These are phyloP conservation scores for Pelargonium australe DNA, from an alignment of 441 rosid genomes.

Conservation along the genomic window DNA sequence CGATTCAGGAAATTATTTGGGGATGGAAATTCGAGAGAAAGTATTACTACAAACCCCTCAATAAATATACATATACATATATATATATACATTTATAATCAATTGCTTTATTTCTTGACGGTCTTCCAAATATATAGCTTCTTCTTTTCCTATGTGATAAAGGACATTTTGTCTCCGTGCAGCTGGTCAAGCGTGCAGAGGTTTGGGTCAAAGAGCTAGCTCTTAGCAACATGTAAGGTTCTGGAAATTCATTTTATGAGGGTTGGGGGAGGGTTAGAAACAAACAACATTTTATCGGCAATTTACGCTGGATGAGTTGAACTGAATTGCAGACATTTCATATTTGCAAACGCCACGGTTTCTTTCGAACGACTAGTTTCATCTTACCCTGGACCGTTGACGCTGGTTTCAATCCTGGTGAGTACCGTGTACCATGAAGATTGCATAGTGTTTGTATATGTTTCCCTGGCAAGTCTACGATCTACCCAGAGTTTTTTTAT, in stretches of 20 bases:
- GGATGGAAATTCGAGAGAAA: conserved; percentile 75
- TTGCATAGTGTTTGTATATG: no score
- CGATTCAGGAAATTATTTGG: conserved; percentile 62
- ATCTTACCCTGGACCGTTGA: conserved; percentile 72
- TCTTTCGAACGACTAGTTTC: conserved; percentile 58
- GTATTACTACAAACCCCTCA: conserved; percentile 37
- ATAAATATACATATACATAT: not conserved
- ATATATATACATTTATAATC: not conserved
- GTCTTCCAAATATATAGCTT: conserved; percentile 14
- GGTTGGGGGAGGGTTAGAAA: no score
- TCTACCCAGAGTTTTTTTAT: not conserved
- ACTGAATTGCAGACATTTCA: conserved; percentile 55
- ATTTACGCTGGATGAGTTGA: conserved; percentile 9
- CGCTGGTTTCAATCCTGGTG: conserved; percentile 79
- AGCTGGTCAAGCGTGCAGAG: conserved; percentile 77
- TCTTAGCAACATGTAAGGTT: conserved; percentile 63
- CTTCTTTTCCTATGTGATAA: conserved; percentile 24
- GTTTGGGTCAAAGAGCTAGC: conserved; percentile 70
- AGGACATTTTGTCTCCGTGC: conserved; percentile 24
- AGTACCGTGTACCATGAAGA: conserved; percentile 17
- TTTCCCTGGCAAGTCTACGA: not conserved
- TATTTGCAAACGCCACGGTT: conserved; percentile 72
- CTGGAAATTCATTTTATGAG: conserved; percentile 11
- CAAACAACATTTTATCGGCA: not conserved
- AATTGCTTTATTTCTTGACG: conserved; percentile 13